These are phyloP conservation scores for Xylaria grammica DNA, from an alignment of 495 filamentous ascomycete species.

Conservation along the genomic window DNA sequence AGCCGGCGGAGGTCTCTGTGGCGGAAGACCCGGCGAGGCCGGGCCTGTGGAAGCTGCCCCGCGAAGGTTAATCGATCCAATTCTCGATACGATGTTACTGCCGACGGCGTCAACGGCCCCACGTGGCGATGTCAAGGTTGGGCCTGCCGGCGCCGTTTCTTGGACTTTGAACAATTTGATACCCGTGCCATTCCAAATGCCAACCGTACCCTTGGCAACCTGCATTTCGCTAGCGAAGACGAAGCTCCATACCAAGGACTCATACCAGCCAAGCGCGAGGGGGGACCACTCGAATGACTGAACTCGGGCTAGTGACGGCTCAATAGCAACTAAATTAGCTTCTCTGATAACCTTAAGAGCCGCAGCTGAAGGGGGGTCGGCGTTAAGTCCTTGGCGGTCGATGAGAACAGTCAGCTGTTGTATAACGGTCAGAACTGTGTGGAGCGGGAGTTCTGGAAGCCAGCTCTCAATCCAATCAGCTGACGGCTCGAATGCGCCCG, in stretches of 20 bases:
- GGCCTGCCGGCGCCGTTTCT: conserved; percentile 77
- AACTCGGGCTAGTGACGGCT: conserved; percentile 74
- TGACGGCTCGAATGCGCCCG: conserved; percentile 76
- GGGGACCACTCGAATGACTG: conserved; percentile 97
- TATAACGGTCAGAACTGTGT: conserved; percentile 85
- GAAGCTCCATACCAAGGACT: conserved; percentile 93
- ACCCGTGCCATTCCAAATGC: conserved; percentile 90
- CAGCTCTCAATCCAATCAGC: conserved; percentile 87
- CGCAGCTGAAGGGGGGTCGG: conserved; percentile 41
- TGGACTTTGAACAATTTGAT: conserved; percentile 92
- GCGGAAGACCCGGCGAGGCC: conserved; percentile 30
- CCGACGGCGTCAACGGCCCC: conserved; percentile 97
- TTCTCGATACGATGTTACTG: conserved; percentile 84
- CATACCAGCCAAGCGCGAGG: conserved; percentile 93
- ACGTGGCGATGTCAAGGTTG: conserved; percentile 79
- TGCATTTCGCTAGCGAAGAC: conserved; percentile 91
- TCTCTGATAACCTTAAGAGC: conserved; percentile 47
- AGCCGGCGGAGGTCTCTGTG: conserved; percentile 27
- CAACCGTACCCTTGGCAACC: conserved; percentile 84
- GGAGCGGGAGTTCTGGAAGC: conserved; percentile 89
- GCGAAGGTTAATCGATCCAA: conserved; percentile 75
- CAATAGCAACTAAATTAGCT: conserved; percentile 62
- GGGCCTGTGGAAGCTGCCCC: conserved; percentile 31
- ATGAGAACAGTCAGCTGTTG: conserved; percentile 60
- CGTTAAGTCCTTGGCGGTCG: conserved; percentile 44